Evolutionary conservation across 2,329 filamentous ascomycete genomes (phyloP), one percentile per base, ranked within the genome.

Genomic region (Pseudodiploospora longispora): DNA sequence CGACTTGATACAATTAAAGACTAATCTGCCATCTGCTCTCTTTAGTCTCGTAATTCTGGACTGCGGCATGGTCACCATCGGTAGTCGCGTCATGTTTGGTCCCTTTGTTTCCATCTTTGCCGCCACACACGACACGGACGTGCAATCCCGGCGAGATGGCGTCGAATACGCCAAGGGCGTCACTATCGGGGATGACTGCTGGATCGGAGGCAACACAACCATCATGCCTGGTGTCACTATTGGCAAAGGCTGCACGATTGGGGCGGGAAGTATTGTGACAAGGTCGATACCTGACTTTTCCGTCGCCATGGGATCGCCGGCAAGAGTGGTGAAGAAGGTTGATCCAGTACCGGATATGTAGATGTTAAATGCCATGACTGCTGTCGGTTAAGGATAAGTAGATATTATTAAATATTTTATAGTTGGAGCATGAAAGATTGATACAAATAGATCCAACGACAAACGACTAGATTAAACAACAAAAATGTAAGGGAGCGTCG

Each of bases 91-190:
- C 2, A 65, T 86, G 51, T 72, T 90, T 43, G 87, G 83, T 0
- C 83, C 86, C 0, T 82, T 80, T 53, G 83, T 90, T 0, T 77
- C 70, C 40, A 75, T 93, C 44, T 87, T 79, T 57, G 77, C 79
- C 2, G 86, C 78, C 1, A 83, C 79, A 0, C 87, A 93, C 59
- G 84, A 86, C 40, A 68, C 84, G 0, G 83, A 84, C 52, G 68
- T 75, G 1, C 65, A 67, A 42, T 69, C 65, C 2, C 67, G 74
- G 12, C 62, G 71, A 27, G 66, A 72, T 33, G 61, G 60, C 10
- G 60, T 73, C 42, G 72, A 75, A 51, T 75, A 68, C 45, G 72
- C 70, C 0, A 59, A 59, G 10, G 59, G 66, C 3, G 67, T 78
- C 33, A 58, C 51, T 3, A 75, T 78, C 32, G 72, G 67, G 1